Base-by-base conservation (phyloP, 139 green algal species). In the Gonium pectorale region DNA sequence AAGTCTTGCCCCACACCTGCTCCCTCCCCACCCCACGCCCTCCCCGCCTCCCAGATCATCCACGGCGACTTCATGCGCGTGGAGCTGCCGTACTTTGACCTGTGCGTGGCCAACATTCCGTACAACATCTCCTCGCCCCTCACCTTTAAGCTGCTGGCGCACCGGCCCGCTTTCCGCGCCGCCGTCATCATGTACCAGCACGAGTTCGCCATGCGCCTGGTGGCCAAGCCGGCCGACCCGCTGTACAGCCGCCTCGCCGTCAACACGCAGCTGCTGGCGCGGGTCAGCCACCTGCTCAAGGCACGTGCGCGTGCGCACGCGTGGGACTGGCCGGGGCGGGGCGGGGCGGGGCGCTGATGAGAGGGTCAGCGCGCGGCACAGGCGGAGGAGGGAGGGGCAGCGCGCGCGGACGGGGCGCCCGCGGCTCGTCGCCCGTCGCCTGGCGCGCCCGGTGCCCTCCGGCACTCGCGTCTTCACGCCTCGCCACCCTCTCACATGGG, bases 151-250 rank as follows among this genome's bases (percentile, higher is more conserved):
- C 95, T 99, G 85, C 92, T 99, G 62, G 90, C 96, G 33, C 95
- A 99, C 88, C 87, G 92, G 64, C 93, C 92, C 7, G 74, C 90
- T 15, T 87, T 83, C 71, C 73, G 97, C 3, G 94, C 95, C 3
- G 98, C 98, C 24, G 93, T 99, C 68, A 98, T 99, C 91, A 99
- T 99, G 98, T 99, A 98, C 86, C 98, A 99, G 90, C 94, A 97
- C 77, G 98, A 99, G 92, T 99, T 99, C 95, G 97, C 98, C 3
- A 99, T 99, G 96, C 89, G 98, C 31, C 93, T 99, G 88, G 95
- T 99, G 44, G 98, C 97, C 15, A 92, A 93, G 82, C 90, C 97
- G 1, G 94, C 93, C 0, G 97, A 99, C 66, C 40, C 80, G 0
- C 79, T 98, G 51, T 99, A 98, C 93, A 97, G 92, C 86, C 88